Evolutionary conservation across 495 filamentous ascomycete species (phyloP).

Genomic region (Hamigera avellanea): DNA sequence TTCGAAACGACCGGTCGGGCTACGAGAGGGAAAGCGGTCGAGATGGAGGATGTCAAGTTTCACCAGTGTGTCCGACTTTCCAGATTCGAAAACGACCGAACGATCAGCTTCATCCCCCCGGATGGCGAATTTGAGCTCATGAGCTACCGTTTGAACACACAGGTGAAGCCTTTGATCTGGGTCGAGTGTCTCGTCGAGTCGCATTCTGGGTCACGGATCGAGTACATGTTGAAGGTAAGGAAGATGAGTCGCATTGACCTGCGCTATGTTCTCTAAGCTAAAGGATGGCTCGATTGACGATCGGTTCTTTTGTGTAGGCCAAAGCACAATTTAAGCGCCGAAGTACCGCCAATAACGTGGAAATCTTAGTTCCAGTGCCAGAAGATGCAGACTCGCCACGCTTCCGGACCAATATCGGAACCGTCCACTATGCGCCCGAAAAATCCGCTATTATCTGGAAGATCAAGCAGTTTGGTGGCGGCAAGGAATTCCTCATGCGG

Average conservation of each 20-base stretch:
- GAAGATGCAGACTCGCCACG: constrained; percentile 94
- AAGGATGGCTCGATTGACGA: background rate
- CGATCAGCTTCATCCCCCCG: constrained; percentile 97
- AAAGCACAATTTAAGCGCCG: constrained; percentile 97
- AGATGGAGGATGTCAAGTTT: constrained; percentile 99
- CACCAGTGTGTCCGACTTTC: constrained; percentile 96
- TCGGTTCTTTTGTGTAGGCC: constrained; percentile 48
- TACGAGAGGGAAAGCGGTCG: constrained; percentile 90
- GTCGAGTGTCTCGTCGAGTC: constrained; percentile 96
- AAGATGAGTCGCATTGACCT: no score
- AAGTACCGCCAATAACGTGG: constrained; percentile 96
- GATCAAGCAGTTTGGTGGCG: constrained; percentile 98
- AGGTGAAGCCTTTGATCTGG: constrained; percentile 98
- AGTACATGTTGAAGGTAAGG: constrained; percentile 89
- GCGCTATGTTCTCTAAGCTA: no score
- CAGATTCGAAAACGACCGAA: constrained; percentile 96
- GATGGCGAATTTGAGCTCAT: constrained; percentile 99
- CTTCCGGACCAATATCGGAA: constrained; percentile 95
- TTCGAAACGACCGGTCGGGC: constrained; percentile 96
- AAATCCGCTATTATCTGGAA: constrained; percentile 98
- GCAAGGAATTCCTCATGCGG: constrained; percentile 98
- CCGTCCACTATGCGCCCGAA: constrained; percentile 97
- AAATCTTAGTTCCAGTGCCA: constrained; percentile 93
- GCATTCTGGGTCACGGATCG: constrained; percentile 87
- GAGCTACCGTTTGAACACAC: constrained; percentile 97